Base-by-base conservation (phyloP, 2,329 filamentous ascomycete species). In the Ceratocystis eucalypticola region DNA sequence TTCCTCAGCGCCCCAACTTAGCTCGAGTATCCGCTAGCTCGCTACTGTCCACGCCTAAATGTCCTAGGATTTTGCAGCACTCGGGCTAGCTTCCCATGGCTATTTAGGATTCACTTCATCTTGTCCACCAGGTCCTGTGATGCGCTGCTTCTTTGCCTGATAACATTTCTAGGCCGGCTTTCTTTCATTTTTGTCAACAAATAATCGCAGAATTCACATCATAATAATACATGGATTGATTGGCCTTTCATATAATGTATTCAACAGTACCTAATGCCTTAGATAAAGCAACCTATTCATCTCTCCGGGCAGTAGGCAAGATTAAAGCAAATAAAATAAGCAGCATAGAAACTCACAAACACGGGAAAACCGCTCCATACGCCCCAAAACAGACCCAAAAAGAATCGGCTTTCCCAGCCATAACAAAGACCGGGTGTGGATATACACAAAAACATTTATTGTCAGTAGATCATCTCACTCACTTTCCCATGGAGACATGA, bases 391-490 rank as follows among this genome's bases (percentile, higher is more conserved):
- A 28, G 15, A 28, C 28, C n/a, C 28, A 63, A 37, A 63, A 30
- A 63, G 17, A 63, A 22, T 63, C 17, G 46, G 44, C 17, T 33
- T 48, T 48, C 48, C 25, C 61, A 63, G 61, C 61, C 61, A 17
- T 50, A 37, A 48, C n/a, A 63, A 63, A 63, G 15, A n/a, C 55
- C 15, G 28, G 17, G 33, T 28, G n/a, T 30, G 28, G 55, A 33
- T 59, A 59, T 59, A 59, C 55, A 59, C 55, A 59, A 37, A 57
- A 59, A 59, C 25, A 59, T 37, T 59, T 17, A 6, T 59, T n/a
- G 55, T 25, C 28, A 41, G 55, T 8, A 33, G 25, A 59, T n/a
- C 5, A 37, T 37, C 15, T 25, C 48, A n/a, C 48, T 22, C 48
- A 10, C n/a, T 37, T n/a, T 37, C 12, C 6, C 30, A 33, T 37